Evolutionary conservation across 2,329 filamentous ascomycete species (phyloP), one percentile per base, ranked within the genome.

Genomic region (Lachnellula suecica): DNA sequence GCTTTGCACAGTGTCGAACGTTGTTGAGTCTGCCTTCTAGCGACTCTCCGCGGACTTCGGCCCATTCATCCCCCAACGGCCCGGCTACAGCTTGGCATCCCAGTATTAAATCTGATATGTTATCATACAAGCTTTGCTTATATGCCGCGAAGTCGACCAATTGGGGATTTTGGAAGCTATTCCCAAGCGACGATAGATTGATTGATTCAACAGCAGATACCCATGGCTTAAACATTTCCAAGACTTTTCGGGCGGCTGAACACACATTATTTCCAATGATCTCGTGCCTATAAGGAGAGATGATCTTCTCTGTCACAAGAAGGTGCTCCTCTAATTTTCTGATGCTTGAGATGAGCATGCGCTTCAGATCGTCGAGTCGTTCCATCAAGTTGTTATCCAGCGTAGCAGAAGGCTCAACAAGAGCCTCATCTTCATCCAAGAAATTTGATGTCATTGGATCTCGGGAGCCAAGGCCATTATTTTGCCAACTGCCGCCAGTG

Each of bases 71-170:
- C 8, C 88, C 89, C 40, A 99, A 72, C 5, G 94, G 94, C 8
- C 90, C 90, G 5, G 91, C 89, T n/a, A 97, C 88, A 22, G 89
- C 85, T 71, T 99, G 94, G 65, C 92, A 97, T 53, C 87, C 85
- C 45, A 96, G 74, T 4, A 97, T 74, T 24, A 99, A 80, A 68
- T 97, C 94, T 8, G 91, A 92, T 50, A 96, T 88, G 53, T 91
- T 88, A 70, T 97, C 94, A 70, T 97, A 97, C 17, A 96, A 78
- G 62, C 88, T 89, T 70, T 99, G 94, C 72, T 97, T 97, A 69
- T 96, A 90, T 27, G 86, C 82, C 64, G 85, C 87, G 68, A 97
- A 97, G 62, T 97, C 94, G 44, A 85, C 81, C 27, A 97, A 74
- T 62, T 95, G 89, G 0, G 91, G 91, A 40, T 88, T 93, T 67